Conservation (phyloP, 208 protist genomes). For the Wallacemonas sp. region DNA sequence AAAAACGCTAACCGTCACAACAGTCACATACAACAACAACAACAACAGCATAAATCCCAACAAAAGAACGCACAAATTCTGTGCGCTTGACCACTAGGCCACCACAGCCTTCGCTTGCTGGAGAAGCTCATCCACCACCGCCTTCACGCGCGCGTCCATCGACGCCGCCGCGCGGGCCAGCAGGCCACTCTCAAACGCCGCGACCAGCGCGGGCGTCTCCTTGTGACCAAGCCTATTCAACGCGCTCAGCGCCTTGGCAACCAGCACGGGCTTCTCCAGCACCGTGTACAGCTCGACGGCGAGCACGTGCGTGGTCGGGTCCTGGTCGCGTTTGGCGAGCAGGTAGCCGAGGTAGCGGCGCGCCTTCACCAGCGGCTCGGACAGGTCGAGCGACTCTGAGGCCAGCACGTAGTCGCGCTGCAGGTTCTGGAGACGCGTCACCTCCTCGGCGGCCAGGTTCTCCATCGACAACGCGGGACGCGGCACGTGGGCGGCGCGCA, state of each 20-base stretch:
- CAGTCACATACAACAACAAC: too few species aligned
- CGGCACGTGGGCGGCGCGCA: conserved; percentile 70
- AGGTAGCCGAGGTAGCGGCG: conserved; percentile 68
- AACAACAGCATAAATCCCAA: too few species aligned
- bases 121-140: conserved; percentile 56
- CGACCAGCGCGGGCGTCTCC: conserved; percentile 31
- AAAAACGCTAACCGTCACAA: too few species aligned
- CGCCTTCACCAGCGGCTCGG: conserved; percentile 75
- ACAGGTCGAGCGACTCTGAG: conserved; percentile 52
- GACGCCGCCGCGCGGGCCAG: conserved; percentile 16
- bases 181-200: conserved; percentile 46
- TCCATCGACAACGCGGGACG: conserved; percentile 54
- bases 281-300: conserved; percentile 74
- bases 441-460: conserved; percentile 47
- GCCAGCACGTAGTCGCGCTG: conserved; percentile 60
- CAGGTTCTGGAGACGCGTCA: conserved; percentile 61
- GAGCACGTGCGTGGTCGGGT: conserved; percentile 58
- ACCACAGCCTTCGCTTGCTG: conserved; percentile 25
- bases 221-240: conserved; percentile 45
- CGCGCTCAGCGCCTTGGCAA: conserved; percentile 50
- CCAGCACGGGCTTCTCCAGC: conserved; percentile 59
- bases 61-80: too few species aligned
- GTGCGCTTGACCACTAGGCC: too few species aligned
- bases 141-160: conserved; percentile 55
- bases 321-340: conserved; percentile 45